phyloP scores from a whole-genome alignment of 75 land plant genomes.

The Gnetum montanum region DNA sequence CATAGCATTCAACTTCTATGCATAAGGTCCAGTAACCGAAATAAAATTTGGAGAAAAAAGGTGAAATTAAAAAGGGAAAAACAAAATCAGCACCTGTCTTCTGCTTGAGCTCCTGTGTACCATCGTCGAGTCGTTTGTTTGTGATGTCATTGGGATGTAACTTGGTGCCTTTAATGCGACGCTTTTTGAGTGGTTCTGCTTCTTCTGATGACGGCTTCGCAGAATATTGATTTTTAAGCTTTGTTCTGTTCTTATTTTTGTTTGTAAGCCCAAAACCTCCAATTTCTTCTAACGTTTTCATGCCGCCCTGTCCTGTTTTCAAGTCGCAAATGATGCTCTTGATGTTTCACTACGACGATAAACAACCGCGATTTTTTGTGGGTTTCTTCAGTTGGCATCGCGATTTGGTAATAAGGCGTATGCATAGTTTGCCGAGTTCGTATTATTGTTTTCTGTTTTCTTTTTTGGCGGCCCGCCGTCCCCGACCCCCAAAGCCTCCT shows the following conservation, averaged over 20 bases:
- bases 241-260: not conserved
- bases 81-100: no score
- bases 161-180: constrained; percentile 29
- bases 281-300: not conserved
- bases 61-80: not conserved
- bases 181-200: constrained; percentile 15
- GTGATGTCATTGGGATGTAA: constrained; percentile 61
- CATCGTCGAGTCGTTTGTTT: constrained; percentile 62
- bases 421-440: no score
- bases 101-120: not conserved
- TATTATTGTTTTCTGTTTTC: no score
- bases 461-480: no score
- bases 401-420: no score
- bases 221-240: not conserved
- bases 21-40: no score
- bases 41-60: not conserved
- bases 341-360: no score
- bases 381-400: no score
- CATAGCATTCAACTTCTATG: no score
- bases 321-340: no score
- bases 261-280: not conserved
- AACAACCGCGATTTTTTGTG: no score
- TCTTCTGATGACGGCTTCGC: not conserved
- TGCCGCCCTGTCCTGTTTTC: not conserved
- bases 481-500: no score